Evolutionary conservation across 2,329 filamentous ascomycete species (phyloP).

Genomic region (Trichoderma guizhouense): DNA sequence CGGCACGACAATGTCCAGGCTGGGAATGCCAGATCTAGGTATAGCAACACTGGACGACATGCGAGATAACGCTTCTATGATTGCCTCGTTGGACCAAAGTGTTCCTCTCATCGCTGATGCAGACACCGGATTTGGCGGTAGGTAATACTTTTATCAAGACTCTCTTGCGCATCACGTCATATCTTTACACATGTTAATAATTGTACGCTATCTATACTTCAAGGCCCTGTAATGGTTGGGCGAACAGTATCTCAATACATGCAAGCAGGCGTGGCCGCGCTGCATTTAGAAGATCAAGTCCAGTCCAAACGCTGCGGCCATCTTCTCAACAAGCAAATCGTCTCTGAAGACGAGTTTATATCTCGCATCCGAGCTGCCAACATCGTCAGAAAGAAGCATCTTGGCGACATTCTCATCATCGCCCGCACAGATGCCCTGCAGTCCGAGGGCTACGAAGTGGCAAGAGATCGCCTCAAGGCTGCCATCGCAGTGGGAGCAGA

Average conservation of each 20-base stretch:
- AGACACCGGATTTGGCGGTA: constrained; percentile 55
- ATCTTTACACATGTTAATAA: too few species aligned
- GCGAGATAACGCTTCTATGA: constrained; percentile 61
- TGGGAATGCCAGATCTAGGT: constrained; percentile 62
- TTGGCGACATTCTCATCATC: constrained; percentile 58
- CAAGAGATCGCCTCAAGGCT: constrained; percentile 46
- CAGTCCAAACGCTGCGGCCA: constrained; percentile 64
- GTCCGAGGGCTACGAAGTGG: constrained; percentile 54
- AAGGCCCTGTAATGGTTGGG: constrained; percentile 46
- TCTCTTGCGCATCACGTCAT: neutral
- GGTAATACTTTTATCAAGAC: neutral
- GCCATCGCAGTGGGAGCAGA: constrained; percentile 57
- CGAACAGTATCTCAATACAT: constrained; percentile 53
- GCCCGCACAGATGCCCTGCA: constrained; percentile 62
- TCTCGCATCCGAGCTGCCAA: constrained; percentile 55
- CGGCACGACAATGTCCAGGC: constrained; percentile 57
- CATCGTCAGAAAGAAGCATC: constrained; percentile 38
- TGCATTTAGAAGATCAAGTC: constrained; percentile 64
- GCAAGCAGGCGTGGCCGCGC: constrained; percentile 52
- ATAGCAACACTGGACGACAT: constrained; percentile 62
- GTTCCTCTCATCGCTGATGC: constrained; percentile 60
- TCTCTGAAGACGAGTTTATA: constrained; percentile 48
- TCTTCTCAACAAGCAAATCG: constrained; percentile 58
- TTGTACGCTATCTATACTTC: neutral
- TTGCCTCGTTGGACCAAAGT: constrained; percentile 54